Percentiles rank a stretch among this genome's conserved stretches.
Evolutionary conservation across 441 rosid species (phyloP).

Genomic region (Adansonia gregorii): DNA sequence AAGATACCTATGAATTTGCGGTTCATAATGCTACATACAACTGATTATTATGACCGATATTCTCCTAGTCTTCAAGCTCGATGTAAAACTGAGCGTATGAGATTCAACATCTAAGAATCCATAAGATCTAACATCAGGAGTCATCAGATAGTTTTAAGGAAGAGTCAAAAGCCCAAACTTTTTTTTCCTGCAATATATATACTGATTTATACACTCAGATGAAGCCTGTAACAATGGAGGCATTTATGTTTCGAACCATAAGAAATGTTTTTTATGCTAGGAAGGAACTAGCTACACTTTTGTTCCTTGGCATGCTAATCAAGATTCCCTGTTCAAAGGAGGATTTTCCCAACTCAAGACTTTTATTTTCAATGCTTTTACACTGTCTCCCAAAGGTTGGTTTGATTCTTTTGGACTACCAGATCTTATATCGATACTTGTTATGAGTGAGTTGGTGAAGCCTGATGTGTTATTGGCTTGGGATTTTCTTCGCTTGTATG

Average conservation of each 20-base stretch:
- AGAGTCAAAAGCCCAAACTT: background rate
- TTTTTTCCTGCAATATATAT: conserved; percentile 31
- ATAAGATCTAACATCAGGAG: too few species aligned
- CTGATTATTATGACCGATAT: too few species aligned
- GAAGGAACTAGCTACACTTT: conserved; percentile 27
- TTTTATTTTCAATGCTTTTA: conserved; percentile 35
- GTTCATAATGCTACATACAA: too few species aligned
- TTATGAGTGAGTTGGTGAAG: conserved; percentile 32
- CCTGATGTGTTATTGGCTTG: conserved; percentile 37
- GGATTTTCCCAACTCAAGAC: conserved; percentile 34
- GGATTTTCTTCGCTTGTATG: conserved; percentile 65
- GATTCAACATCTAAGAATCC: too few species aligned
- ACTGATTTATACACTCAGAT: conserved; percentile 26
- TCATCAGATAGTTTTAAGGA: too few species aligned
- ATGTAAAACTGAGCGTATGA: too few species aligned
- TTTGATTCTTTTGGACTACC: conserved; percentile 32
- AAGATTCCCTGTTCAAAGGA: conserved; percentile 31
- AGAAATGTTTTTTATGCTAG: conserved; percentile 21
- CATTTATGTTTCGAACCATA: conserved; percentile 16
- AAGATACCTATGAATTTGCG: background rate
- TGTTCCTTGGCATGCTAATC: conserved; percentile 8
- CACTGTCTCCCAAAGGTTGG: conserved; percentile 32
- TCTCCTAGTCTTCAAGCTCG: too few species aligned
- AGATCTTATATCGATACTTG: conserved; percentile 32
- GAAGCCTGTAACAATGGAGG: conserved; percentile 30